Evolutionary conservation across 1,139 yeast genomes (phyloP).

Genomic region (Keqinozyma sinolaborantium): DNA sequence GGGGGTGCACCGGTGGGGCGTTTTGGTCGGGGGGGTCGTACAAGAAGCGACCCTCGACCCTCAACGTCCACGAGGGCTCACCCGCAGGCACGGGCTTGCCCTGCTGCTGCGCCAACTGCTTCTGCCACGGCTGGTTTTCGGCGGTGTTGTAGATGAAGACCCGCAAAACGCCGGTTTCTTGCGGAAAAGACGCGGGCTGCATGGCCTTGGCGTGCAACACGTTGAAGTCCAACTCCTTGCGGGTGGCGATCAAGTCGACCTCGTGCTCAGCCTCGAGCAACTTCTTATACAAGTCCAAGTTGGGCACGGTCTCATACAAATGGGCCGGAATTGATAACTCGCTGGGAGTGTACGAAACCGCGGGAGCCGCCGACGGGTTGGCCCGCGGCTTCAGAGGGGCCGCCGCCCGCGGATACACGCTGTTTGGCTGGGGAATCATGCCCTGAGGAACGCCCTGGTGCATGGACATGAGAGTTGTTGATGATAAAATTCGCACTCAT

Average conservation of each 20-base stretch:
- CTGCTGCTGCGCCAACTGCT: slow-evolving; percentile 28
- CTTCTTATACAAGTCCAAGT: slow-evolving; percentile 65
- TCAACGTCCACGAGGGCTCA: slow-evolving; percentile 75
- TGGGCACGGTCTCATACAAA: slow-evolving; percentile 65
- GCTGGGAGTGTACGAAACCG: slow-evolving; percentile 59
- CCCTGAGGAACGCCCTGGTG: background rate
- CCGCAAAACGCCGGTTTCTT: slow-evolving; percentile 59
- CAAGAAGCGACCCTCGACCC: slow-evolving; percentile 82
- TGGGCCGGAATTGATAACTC: slow-evolving; percentile 64
- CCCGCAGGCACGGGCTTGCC: slow-evolving; percentile 17
- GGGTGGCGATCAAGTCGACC: slow-evolving; percentile 74
- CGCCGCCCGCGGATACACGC: background rate
- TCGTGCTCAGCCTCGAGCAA: slow-evolving; percentile 75
- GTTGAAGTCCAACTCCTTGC: slow-evolving; percentile 83
- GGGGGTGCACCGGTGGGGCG: no score
- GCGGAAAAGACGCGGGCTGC: slow-evolving; percentile 40
- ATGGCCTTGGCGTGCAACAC: slow-evolving; percentile 56
- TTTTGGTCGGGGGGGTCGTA: slow-evolving; percentile 15
- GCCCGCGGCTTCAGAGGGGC: slow-evolving; percentile 21
- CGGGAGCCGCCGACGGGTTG: slow-evolving; percentile 37
- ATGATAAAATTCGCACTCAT: background rate
- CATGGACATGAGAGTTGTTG: background rate
- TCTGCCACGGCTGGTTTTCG: slow-evolving; percentile 93
- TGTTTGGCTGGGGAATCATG: background rate
- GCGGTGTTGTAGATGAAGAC: slow-evolving; percentile 80